Base-by-base conservation (phyloP, 192 early-diverging fungal species). In the Gamsiella multidivaricata region DNA sequence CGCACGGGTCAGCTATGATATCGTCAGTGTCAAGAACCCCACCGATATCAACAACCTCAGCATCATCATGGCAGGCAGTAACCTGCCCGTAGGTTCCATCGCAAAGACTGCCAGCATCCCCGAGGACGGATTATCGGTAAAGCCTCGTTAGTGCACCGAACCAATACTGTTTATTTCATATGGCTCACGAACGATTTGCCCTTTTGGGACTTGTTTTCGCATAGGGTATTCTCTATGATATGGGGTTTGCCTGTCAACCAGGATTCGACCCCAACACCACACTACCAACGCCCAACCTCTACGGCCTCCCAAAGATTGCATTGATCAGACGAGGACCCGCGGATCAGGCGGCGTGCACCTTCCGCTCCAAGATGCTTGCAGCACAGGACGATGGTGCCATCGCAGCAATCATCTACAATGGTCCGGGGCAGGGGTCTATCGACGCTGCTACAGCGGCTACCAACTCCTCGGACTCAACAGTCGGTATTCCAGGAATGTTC, bases 181-280 rank as follows among this genome's bases (percentile, higher is more conserved):
- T n/a, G n/a, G n/a, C n/a, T n/a, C n/a, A n/a, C n/a, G n/a, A n/a
- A n/a, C n/a, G 34, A 52, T 43, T 50, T 50, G 14, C 42, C 15
- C 17, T 52, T 37, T 23, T 69, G 8, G 25, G 22, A 18, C 18
- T 22, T 36, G 14, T 23, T 22, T 23, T 41, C 8, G 50, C 17
- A 28, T 45, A 78, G 74, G 74, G 65, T 14, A 15, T 78, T 20
- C 61, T 78, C 5, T 68, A 68, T 32, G 74, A 78, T 32, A 64
- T 78, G 74, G 74, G 74, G 0, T 78, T 49, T 51, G 74, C 41
- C 3, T 78, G 74, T 20, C 32, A 54, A 9, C 23, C 71, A 18
- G 42, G 50, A 6, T 51, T 67, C 54, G 29, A 78, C 33, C 43
- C 58, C 22, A 75, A 64, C 11, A 58, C 58, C 22, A 78, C 74